Percentiles rank a stretch among this genome's conserved stretches.
Conservation (phyloP, 169 alveolate genomes). For the Plasmodium adleri region DNA sequence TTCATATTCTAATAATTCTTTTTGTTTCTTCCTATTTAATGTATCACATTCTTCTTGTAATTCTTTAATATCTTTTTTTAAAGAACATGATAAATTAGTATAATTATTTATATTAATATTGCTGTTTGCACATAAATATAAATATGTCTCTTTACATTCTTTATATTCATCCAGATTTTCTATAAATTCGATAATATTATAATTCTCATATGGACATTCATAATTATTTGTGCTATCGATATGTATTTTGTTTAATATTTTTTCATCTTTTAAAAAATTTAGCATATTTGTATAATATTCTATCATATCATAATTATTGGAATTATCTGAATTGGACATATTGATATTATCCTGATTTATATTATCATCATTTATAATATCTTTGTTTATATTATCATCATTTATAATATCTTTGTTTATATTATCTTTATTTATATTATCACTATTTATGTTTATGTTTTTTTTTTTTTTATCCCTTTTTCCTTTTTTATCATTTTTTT, state of each 20-base stretch:
- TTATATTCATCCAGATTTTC: slow-evolving; percentile 33
- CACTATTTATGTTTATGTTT: too few species aligned
- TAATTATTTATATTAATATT: slow-evolving; percentile 46
- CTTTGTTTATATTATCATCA: too few species aligned
- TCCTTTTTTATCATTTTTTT: neutral
- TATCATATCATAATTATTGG: too few species aligned
- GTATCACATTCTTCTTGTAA: slow-evolving; percentile 69
- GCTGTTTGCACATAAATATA: slow-evolving; percentile 59
- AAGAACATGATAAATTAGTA: neutral
- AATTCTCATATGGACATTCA: neutral
- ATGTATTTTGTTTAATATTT: slow-evolving; percentile 3
- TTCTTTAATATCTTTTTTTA: slow-evolving; percentile 59
- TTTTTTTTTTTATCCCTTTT: too few species aligned
- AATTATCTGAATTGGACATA: too few species aligned
- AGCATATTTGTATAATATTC: slow-evolving; percentile 12
- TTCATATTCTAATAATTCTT: slow-evolving; percentile 33
- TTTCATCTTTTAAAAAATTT: slow-evolving; percentile 30
- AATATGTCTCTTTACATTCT: slow-evolving; percentile 31
- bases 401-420: too few species aligned
- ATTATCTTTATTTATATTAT: too few species aligned
- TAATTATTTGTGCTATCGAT: slow-evolving; percentile 42
- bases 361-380: too few species aligned
- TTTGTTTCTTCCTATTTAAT: slow-evolving; percentile 46
- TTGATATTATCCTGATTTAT: too few species aligned
- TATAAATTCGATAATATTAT: slow-evolving; percentile 14